phyloP scores from a whole-genome alignment of 805 yeast species.

The Candida ovalis region DNA sequence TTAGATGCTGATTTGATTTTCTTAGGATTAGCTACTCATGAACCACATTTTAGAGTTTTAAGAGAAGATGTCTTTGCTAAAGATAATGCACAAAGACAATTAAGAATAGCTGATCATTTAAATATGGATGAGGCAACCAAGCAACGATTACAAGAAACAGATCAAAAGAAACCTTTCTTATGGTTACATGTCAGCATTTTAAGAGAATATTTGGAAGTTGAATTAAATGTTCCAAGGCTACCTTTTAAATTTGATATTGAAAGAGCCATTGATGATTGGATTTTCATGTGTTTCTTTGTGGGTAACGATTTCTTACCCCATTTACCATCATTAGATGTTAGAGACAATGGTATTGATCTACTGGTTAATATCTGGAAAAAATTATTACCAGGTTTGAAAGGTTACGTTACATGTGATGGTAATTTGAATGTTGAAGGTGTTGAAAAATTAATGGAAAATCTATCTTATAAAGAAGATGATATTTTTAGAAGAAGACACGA shows the following conservation, averaged over 20 bases:
- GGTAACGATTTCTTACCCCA: conserved; percentile 99
- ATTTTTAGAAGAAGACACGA: conserved; percentile 70
- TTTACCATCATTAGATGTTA: conserved; percentile 87
- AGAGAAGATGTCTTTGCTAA: conserved; percentile 97
- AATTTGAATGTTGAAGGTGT: conserved; percentile 70
- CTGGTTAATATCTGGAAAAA: conserved; percentile 82
- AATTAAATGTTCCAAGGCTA: conserved; percentile 64
- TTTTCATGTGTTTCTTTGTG: conserved; percentile 95
- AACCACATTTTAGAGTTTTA: conserved; percentile 89
- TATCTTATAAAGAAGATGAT: conserved; percentile 72
- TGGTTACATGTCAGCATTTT: conserved; percentile 90
- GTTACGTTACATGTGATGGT: conserved; percentile 90
- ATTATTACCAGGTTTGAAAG: conserved; percentile 58
- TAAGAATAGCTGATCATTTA: conserved; percentile 46
- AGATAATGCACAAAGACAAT: conserved; percentile 41
- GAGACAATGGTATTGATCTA: conserved; percentile 88
- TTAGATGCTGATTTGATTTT: conserved; percentile 97
- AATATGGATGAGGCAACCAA: conserved; percentile 60
- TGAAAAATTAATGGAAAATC: conserved; percentile 58
- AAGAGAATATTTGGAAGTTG: conserved; percentile 84
- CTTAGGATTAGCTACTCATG: conserved; percentile 94
- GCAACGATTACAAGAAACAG: conserved; percentile 37
- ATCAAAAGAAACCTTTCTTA: conserved; percentile 74
- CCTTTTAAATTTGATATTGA: conserved; percentile 82
- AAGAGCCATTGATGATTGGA: conserved; percentile 98